Evolutionary conservation across 305 asterid genomes (phyloP), one percentile per base, ranked within the genome.

Genomic region (Ajuga reptans): DNA sequence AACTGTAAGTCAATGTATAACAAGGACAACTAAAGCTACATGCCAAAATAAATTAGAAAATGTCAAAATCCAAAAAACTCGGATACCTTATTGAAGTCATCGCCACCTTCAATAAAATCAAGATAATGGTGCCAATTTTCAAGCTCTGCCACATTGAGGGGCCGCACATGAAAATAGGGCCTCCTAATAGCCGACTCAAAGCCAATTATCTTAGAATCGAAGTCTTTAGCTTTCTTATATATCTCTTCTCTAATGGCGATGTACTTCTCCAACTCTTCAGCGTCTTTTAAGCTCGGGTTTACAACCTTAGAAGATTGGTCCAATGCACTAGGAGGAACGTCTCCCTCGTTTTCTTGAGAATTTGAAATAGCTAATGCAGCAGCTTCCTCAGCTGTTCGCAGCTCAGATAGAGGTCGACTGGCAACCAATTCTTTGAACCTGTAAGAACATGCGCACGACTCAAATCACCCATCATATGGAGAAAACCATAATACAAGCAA

Each of bases 121-220:
- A 94, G 96, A 82, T 89, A 94, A 81, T 62, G 83, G 71, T 91
- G 97, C 99, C 99, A 94, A 78, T 94, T 94, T 71, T 91, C 99
- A 76, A 94, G 98, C 86, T 94, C 99, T 4, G 86, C 86, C 21
- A 78, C 85, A 80, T 86, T 88, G 72, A 91, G 95, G 67, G 96
- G 96, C 27, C 96, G 91, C 68, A 94, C 98, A 79, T 91, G 99
- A 73, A 91, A 94, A 80, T 94, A 94, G 50, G 99, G 99, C 87
- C 99, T 88, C 76, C 94, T 82, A 61, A 91, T 88, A 65, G 98
- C 93, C 60, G 95, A 84, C 87, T 94, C 99, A 80, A 87, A 94
- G 72, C 96, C 96, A 79, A 86, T 69, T 68, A 91, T 94, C 92
- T 81, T 91, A 75, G 88, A 83, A 86, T 94, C 97, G 33, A 79